Percentiles rank a stretch among this genome's conserved stretches.
phyloP scores from a whole-genome alignment of 495 filamentous ascomycete species.

The Achaetomiella virescens region DNA sequence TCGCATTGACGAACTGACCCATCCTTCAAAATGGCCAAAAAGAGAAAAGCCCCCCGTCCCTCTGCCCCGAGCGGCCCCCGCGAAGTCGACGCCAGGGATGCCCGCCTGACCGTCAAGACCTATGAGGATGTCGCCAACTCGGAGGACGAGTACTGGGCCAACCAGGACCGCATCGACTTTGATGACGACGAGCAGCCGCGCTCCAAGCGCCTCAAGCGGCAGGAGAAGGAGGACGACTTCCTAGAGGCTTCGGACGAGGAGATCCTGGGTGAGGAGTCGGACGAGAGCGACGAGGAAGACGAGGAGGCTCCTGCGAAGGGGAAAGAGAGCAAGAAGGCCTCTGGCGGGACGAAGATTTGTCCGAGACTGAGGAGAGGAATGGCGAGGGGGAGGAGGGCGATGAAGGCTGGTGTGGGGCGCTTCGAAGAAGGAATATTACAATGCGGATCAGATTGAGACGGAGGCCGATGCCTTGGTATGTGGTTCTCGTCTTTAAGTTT shows the following conservation, averaged over 20 bases:
- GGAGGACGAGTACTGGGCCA: constrained; percentile 83
- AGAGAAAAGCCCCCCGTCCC: constrained; percentile 63
- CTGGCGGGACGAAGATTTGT: constrained; percentile 31
- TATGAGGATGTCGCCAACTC: constrained; percentile 85
- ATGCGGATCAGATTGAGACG: constrained; percentile 83
- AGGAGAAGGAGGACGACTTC: constrained; percentile 53
- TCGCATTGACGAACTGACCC: neutral
- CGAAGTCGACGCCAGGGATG: constrained; percentile 47
- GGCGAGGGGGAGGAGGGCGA: constrained; percentile 63
- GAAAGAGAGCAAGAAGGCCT: constrained; percentile 22
- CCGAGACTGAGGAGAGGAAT: constrained; percentile 37
- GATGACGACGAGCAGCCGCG: constrained; percentile 73
- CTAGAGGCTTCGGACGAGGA: constrained; percentile 82
- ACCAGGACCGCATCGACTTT: constrained; percentile 76
- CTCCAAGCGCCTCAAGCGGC: constrained; percentile 64
- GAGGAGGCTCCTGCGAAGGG: constrained; percentile 17
- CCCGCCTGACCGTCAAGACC: constrained; percentile 55
- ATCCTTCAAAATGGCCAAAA: constrained; percentile 60
- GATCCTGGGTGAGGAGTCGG: constrained; percentile 50
- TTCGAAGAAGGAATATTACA: constrained; percentile 85
- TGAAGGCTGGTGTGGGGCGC: constrained; percentile 79
- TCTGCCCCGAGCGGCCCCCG: constrained; percentile 36
- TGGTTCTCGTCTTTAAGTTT: too few species aligned
- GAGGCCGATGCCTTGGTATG: constrained; percentile 70
- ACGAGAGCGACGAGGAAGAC: constrained; percentile 30